Base-by-base conservation (phyloP, 768 basidiomycete genomes). In the Termitomyces sp. region DNA sequence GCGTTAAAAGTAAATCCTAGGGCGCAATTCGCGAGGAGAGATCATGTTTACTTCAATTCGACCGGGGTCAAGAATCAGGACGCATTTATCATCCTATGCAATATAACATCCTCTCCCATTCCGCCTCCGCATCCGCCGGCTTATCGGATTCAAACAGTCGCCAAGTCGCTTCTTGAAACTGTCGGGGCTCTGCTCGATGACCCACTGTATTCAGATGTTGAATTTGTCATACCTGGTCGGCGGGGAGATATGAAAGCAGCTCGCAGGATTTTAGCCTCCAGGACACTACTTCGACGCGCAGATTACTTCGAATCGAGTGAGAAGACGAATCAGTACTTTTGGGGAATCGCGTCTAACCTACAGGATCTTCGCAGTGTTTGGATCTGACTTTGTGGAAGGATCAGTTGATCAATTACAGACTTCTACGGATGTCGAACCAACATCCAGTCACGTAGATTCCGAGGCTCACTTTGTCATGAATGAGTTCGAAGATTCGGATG, bases 161-260 rank as follows among this genome's bases (percentile, higher is more conserved):
- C 92, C 0, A 85, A 79, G 64, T 77, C 76, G 54, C 78, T 89
- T 16, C 66, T 94, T 41, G 82, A 86, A 62, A 84, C 85, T 15
- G 76, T 93, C n/a, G 92, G 92, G 5, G 72, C 77, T 33, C 72
- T 94, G 26, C 74, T 94, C 10, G 86, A 94, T 63, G 88, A 94
- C 64, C 88, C 88, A n/a, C 67, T 81, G 13, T 94, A 93, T 64
- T 92, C 92, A 6, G 92, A 94, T 64, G 83, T 94, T 18, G 85
- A 88, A 67, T 94, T 94, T 62, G 73, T 92, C 20, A 73, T 94
- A 31, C 88, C 88, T 0, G 65, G 69, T 50, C 69, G 72, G 46
- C 65, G 68, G 2, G 72, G 74, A 44, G 72, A 72, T 33, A 66
- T 76, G 34, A 69, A 69, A 24, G 68, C 75, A 28, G 72, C 72